Conservation (phyloP, 768 basidiomycete species). For the Termitomyces sp. region DNA sequence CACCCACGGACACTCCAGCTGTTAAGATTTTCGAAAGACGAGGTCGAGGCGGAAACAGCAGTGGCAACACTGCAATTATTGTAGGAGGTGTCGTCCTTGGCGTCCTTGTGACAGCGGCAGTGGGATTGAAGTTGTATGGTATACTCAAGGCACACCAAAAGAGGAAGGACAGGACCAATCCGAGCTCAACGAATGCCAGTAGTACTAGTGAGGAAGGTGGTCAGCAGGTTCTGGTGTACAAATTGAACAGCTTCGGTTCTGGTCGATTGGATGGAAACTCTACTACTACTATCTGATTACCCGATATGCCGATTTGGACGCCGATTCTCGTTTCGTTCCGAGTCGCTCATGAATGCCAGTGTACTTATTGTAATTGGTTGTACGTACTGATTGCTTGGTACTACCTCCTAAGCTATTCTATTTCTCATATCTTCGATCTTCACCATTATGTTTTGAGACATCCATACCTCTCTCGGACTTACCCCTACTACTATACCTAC, state of each 20-base stretch:
- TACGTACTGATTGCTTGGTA: too few relatives aligned
- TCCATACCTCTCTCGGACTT: too few relatives aligned
- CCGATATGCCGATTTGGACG: constrained; percentile 21
- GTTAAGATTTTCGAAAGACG: constrained; percentile 23
- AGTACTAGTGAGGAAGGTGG: constrained; percentile 6
- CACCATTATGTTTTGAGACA: too few relatives aligned
- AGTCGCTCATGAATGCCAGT: too few relatives aligned
- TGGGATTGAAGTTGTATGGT: constrained; percentile 9
- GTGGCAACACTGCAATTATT: constrained; percentile 41
- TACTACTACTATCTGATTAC: constrained; percentile 19
- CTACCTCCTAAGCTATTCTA: too few relatives aligned
- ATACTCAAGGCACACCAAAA: constrained; percentile 3
- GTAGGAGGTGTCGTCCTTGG: constrained; percentile 44
- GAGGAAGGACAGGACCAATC: neutral
- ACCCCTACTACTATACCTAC: too few relatives aligned
- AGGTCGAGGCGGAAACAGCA: too few relatives aligned
- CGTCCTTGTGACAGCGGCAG: constrained; percentile 25
- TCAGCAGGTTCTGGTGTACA: constrained; percentile 10
- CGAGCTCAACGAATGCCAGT: constrained; percentile 8
- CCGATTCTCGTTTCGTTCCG: too few relatives aligned
- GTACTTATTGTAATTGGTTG: too few relatives aligned
- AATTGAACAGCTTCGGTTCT: constrained; percentile 20
- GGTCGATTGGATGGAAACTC: constrained; percentile 19
- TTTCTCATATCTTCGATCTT: too few relatives aligned
- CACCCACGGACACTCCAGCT: constrained; percentile 13